Evolutionary conservation across 371 early-diverging fungal genomes (phyloP), one percentile per base, ranked within the genome.

Genomic region (Choanephora cucurbitarum): DNA sequence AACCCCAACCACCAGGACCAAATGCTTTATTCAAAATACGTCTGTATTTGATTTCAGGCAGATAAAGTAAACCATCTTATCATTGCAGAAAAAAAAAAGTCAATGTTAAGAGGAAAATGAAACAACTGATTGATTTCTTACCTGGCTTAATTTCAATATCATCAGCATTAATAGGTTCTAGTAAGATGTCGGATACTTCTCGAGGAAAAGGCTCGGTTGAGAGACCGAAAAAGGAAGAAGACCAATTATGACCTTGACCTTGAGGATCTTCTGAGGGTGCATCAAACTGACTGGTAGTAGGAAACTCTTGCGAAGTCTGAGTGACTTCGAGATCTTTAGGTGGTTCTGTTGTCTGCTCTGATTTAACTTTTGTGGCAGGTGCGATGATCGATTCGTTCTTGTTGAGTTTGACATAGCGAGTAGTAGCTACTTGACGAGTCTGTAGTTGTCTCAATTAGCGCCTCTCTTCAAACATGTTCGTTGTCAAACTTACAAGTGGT

Each of bases 31-130:
- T 96, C 37, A 98, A 79, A 44, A 96, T 92, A 41, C 96, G 88
- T 23, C 98, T 87, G 75, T 95, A 97, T 65, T 95, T 96, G 66
- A 97, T 98, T 74, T 97, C 97, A 24, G 97, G 97, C 6, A 97
- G 75, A 64, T 97, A 97, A 22, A 95, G 55, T 44, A 94, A 58
- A 9, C 99, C 99, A 67, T 98, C 96, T 88, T 46, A 18, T 52
- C n/a, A n/a, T n/a, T n/a, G n/a, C n/a, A n/a, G n/a, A n/a, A n/a
- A n/a, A n/a, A n/a, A n/a, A n/a, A n/a, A n/a, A n/a, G n/a, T n/a
- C n/a, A n/a, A n/a, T n/a, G n/a, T n/a, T n/a, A n/a, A n/a, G n/a
- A n/a, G n/a, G n/a, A n/a, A n/a, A n/a, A n/a, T n/a, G n/a, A n/a
- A n/a, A n/a, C n/a, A n/a, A 33, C 15, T 17, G 5, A 18, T 28